phyloP scores from a whole-genome alignment of 1,139 yeast genomes.

The Kodamaea sp. region DNA sequence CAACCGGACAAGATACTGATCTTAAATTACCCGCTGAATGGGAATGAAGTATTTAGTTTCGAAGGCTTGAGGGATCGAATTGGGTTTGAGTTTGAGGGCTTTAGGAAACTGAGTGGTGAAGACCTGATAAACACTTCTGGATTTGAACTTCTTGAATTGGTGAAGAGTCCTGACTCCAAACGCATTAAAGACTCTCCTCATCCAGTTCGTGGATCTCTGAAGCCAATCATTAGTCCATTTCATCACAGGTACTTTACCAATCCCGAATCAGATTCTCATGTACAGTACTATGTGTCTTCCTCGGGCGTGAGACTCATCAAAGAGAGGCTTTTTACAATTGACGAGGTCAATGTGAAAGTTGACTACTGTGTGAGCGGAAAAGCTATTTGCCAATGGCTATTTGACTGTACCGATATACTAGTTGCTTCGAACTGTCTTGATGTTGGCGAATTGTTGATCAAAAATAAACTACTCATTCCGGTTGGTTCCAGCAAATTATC shows the following conservation, averaged over 20 bases:
- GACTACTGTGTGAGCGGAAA: conserved; percentile 68
- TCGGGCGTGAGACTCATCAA: conserved; percentile 64
- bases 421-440: conserved; percentile 59
- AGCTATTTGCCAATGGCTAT: conserved; percentile 80
- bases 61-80: conserved; percentile 1
- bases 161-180: neutral
- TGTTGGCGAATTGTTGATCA: conserved; percentile 58
- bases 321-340: conserved; percentile 33
- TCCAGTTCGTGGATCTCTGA: neutral
- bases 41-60: conserved; percentile 1
- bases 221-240: conserved; percentile 56
- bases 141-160: too few species aligned
- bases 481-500: conserved; percentile 10
- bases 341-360: conserved; percentile 22
- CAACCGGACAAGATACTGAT: conserved; percentile 24
- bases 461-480: conserved; percentile 46
- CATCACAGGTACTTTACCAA: conserved; percentile 79
- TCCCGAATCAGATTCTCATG: conserved; percentile 82
- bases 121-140: neutral
- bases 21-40: neutral
- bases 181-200: neutral
- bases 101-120: too few species aligned
- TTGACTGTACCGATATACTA: conserved; percentile 82
- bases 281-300: conserved; percentile 74
- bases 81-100: conserved; percentile 2